Conservation (phyloP, 768 basidiomycete genomes). For the Hydnomerulius pinastri region DNA sequence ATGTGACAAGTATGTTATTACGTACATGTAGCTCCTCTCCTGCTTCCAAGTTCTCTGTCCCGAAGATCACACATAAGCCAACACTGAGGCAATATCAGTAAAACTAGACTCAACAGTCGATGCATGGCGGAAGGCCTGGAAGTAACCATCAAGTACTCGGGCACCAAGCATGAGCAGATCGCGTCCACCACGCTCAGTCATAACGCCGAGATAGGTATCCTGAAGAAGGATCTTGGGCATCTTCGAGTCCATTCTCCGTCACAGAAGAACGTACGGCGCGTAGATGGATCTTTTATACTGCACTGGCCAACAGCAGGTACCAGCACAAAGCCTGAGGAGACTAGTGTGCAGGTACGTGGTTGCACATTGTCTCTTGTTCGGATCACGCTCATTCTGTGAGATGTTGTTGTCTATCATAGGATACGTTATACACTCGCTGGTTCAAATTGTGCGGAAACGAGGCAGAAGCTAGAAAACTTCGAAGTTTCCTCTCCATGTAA, state of each 20-base stretch:
- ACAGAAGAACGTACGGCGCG: constrained; percentile 26
- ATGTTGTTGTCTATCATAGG: constrained; percentile 9
- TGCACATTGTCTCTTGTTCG: not conserved
- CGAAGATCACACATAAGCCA: too few species aligned
- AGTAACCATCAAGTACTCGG: constrained; percentile 26
- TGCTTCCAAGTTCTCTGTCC: too few species aligned
- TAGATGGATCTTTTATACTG: constrained; percentile 23
- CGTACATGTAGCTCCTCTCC: too few species aligned
- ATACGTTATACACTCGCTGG: constrained; percentile 27
- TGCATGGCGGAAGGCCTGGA: constrained; percentile 25
- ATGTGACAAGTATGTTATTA: too few species aligned
- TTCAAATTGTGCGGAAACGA: constrained; percentile 24
- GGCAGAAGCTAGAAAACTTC: constrained; percentile 23
- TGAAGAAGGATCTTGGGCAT: constrained; percentile 29
- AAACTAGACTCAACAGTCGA: too few species aligned
- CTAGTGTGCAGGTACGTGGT: constrained; percentile 8
- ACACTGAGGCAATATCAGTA: too few species aligned
- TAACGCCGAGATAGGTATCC: constrained; percentile 15
- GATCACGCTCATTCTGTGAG: not conserved
- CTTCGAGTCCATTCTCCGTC: constrained; percentile 33
- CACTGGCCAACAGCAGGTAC: constrained; percentile 21
- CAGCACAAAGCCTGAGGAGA: constrained; percentile 2
- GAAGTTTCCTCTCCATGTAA: constrained; percentile 31
- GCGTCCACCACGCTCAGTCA: constrained; percentile 12
- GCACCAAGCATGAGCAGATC: constrained; percentile 17